Base-by-base conservation (phyloP, 495 filamentous ascomycete genomes). In the Tuber calosporum region DNA sequence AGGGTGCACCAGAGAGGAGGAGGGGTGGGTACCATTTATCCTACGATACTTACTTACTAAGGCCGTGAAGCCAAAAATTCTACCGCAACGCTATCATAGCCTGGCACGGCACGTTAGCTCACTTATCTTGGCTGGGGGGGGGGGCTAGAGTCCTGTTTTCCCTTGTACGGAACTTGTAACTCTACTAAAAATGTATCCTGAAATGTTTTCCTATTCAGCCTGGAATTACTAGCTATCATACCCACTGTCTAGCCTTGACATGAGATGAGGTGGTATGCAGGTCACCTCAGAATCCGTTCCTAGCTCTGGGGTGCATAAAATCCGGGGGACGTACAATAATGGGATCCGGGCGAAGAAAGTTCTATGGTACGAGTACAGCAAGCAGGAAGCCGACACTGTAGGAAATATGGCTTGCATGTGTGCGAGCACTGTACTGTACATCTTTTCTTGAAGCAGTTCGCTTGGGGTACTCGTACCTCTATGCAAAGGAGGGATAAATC, bases 241-340 rank as follows among this genome's bases (percentile, higher is more conserved):
- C 2, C 53, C 53, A 62, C 26, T 62, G 53, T 34, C 53, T 9
- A 15, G 26, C 53, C 53, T 62, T 62, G 26, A 62, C 26, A 62
- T 30, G 26, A 62, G 53, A 62, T 62, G 53, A 62, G 53, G 53
- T 34, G 26, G 53, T 34, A 62, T 62, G 53, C 53, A 62, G 53
- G 53, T 62, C 53, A 62, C 53, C 53, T 62, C 4, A 62, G 13
- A 58, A 30, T 34, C 53, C 26, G 53, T 34, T 34, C 53, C 53
- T 62, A 15, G 53, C 26, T 62, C 53, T 62, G 53, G 53, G 53
- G 53, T 62, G 53, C 53, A 62, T 62, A 62, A 62, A 30, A 62
- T 62, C 53, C 13, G 53, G 53, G 53, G 53, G 26, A 19, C 53
- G 9, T 26, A n/a, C n/a, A n/a, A 62, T 6, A 62, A 15, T 62